These are phyloP conservation scores for Gonium pectorale DNA, from an alignment of 139 green algal genomes.

Conservation along the genomic window DNA sequence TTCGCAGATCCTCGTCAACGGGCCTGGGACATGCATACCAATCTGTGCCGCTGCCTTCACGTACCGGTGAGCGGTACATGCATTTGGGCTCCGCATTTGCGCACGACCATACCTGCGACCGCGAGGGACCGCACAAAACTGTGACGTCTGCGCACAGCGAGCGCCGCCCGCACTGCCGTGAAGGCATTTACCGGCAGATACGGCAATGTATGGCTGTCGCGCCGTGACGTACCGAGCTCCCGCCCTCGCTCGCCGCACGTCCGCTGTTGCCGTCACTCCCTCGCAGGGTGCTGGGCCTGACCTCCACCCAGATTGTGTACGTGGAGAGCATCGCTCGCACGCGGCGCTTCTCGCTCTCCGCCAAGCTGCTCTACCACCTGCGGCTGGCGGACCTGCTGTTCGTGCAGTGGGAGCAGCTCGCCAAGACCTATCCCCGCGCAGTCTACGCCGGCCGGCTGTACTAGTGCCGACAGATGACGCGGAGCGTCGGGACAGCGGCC, in stretches of 20 bases:
- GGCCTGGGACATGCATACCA: conserved; percentile 91
- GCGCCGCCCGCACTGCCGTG: too few species aligned
- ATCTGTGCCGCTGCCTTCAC: conserved; percentile 71
- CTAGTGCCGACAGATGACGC: too few species aligned
- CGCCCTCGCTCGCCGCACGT: too few species aligned
- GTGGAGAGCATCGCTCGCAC: conserved; percentile 91
- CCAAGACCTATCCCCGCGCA: conserved; percentile 59
- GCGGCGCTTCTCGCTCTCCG: conserved; percentile 80
- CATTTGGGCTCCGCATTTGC: too few species aligned
- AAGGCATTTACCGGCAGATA: too few species aligned
- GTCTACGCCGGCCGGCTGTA: conserved; percentile 81
- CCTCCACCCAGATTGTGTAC: conserved; percentile 75
- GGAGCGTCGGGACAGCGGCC: too few species aligned
- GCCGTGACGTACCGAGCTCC: too few species aligned
- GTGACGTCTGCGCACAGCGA: too few species aligned
- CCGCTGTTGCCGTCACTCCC: not conserved
- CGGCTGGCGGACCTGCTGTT: conserved; percentile 76
- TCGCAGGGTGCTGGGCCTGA: conserved; percentile 60
- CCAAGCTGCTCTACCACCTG: conserved; percentile 85
- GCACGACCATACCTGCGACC: too few species aligned
- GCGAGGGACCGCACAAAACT: too few species aligned
- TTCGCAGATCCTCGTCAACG: conserved; percentile 84
- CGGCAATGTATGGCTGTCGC: too few species aligned
- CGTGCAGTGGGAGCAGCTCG: conserved; percentile 80
- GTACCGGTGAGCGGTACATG: conserved; percentile 60